phyloP scores from a whole-genome alignment of 2,329 filamentous ascomycete genomes.

The Leptographium lundbergii region DNA sequence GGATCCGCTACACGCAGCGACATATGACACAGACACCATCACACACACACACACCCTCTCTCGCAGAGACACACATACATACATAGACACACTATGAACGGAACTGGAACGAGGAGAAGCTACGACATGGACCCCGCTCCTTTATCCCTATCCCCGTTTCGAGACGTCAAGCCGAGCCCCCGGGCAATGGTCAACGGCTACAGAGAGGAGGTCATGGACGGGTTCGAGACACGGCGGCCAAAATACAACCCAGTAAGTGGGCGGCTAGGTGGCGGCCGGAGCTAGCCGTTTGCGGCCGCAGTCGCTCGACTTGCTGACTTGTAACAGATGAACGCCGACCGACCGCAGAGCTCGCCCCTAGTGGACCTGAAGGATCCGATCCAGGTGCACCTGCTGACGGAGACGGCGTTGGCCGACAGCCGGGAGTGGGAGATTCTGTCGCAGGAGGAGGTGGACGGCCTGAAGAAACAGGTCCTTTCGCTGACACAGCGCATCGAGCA shows the following conservation, averaged over 20 bases:
- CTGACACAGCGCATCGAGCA: constrained; percentile 69
- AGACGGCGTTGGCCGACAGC: constrained; percentile 86
- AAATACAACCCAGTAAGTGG: constrained; percentile 42
- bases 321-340: constrained; percentile 34
- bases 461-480: constrained; percentile 75
- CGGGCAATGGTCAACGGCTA: constrained; percentile 48
- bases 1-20: background rate
- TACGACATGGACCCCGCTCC: constrained; percentile 23
- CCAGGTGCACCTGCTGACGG: constrained; percentile 80
- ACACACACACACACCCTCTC: no score
- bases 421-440: constrained; percentile 74
- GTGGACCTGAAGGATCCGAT: constrained; percentile 60
- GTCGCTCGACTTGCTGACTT: background rate
- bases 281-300: no score
- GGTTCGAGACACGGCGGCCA: constrained; percentile 35
- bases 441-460: constrained; percentile 77
- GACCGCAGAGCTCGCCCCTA: constrained; percentile 40
- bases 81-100: constrained; percentile 22
- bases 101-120: constrained; percentile 20
- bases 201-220: constrained; percentile 38
- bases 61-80: no score
- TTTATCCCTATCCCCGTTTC: constrained; percentile 20
- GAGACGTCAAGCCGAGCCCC: constrained; percentile 25
- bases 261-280: background rate
- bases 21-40: no score